Evolutionary conservation across 73 alveolate species (phyloP).

Genomic region (Paramecium biaurelia): DNA sequence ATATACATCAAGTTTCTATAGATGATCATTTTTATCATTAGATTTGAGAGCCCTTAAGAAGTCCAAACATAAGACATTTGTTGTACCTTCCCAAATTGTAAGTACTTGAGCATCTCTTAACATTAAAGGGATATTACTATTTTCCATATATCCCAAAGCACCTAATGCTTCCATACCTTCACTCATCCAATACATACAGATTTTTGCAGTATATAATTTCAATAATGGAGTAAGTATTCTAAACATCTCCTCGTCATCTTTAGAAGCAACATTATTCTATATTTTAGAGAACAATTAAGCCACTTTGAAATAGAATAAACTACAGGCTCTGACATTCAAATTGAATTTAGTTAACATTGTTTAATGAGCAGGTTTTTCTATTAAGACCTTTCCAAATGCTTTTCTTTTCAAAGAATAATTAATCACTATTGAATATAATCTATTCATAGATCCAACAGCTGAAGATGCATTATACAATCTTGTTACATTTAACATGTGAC

Average conservation of each 20-base stretch:
- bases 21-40: neutral
- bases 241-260: slow-evolving; percentile 58
- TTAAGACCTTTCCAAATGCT: slow-evolving; percentile 78
- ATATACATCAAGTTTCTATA: neutral
- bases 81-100: slow-evolving; percentile 94
- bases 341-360: neutral
- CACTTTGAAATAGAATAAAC: slow-evolving; percentile 63
- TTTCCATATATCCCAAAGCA: slow-evolving; percentile 89
- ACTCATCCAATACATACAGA: slow-evolving; percentile 63
- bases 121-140: slow-evolving; percentile 72
- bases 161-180: slow-evolving; percentile 89
- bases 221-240: slow-evolving; percentile 82
- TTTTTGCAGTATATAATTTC: slow-evolving; percentile 86
- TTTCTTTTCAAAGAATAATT: slow-evolving; percentile 77
- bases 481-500: slow-evolving; percentile 81
- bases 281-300: slow-evolving; percentile 64
- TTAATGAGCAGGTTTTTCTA: slow-evolving; percentile 68
- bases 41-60: slow-evolving; percentile 71
- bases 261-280: slow-evolving; percentile 64
- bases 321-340: slow-evolving; percentile 37
- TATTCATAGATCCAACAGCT: slow-evolving; percentile 77
- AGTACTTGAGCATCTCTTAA: slow-evolving; percentile 87
- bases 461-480: slow-evolving; percentile 76
- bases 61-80: slow-evolving; percentile 79
- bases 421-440: slow-evolving; percentile 77